These are phyloP conservation scores for Delitschia confertaspora DNA, from an alignment of 495 filamentous ascomycete species.

Conservation along the genomic window DNA sequence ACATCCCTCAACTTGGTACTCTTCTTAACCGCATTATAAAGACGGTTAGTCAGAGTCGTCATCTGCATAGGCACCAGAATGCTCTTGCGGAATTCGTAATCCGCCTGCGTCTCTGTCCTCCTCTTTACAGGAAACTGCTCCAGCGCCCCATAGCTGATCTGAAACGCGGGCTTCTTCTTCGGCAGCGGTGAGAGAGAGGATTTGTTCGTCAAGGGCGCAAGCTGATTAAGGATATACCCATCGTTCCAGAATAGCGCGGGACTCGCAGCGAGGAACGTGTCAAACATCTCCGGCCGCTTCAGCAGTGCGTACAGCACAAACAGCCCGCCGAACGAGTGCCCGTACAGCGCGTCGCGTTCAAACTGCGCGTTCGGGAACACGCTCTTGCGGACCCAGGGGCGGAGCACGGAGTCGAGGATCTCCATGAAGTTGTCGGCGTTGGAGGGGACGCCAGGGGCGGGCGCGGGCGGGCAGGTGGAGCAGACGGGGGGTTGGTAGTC, in stretches of 20 bases:
- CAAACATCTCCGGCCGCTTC: slow-evolving; percentile 11
- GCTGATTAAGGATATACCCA: slow-evolving; percentile 11
- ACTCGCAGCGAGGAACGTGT: slow-evolving; percentile 14
- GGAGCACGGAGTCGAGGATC: slow-evolving; percentile 9
- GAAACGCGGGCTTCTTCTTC: slow-evolving; percentile 8
- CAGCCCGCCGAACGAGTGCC: slow-evolving; percentile 18
- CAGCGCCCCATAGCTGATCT: slow-evolving; percentile 13
- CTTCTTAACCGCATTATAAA: slow-evolving; percentile 9
- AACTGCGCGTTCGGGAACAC: slow-evolving; percentile 12
- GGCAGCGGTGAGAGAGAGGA: background rate
- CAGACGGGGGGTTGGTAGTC: slow-evolving; percentile 20
- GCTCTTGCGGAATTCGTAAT: slow-evolving; percentile 4
- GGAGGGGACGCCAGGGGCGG: slow-evolving; percentile 13
- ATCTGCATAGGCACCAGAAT: slow-evolving; percentile 7
- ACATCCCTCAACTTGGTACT: slow-evolving; percentile 8
- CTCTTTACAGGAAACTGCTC: slow-evolving; percentile 14
- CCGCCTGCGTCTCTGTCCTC: slow-evolving; percentile 10
- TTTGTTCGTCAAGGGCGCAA: slow-evolving; percentile 1
- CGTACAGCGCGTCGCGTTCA: slow-evolving; percentile 15
- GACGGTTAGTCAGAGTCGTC: background rate
- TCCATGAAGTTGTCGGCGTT: slow-evolving; percentile 15
- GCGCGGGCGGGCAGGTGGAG: slow-evolving; percentile 7
- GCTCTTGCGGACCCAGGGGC: slow-evolving; percentile 8
- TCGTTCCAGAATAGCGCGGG: slow-evolving; percentile 17
- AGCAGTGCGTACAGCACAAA: slow-evolving; percentile 16